Base-by-base conservation (phyloP, 2,329 filamentous ascomycete genomes). In the Calonectria honghensis region DNA sequence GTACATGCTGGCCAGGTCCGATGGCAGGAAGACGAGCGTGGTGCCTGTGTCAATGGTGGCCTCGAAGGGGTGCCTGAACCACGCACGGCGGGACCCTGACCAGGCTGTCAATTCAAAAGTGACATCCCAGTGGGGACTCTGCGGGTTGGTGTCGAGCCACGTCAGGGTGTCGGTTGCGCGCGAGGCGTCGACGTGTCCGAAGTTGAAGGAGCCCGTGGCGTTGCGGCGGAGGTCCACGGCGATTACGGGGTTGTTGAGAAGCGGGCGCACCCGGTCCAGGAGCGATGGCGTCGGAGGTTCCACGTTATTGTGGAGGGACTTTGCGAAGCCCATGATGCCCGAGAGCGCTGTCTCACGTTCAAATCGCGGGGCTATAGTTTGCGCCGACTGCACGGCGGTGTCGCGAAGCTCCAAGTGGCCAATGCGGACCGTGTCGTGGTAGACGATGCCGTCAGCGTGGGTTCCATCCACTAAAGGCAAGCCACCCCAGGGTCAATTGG, bases 11-110 rank as follows among this genome's bases (percentile, higher is more conserved):
- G 90, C 90, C n/a, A 93, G 85, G 11, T 87, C 84, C 20, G 88
- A 85, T 37, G 90, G 89, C 32, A 93, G 85, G 65, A 94, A 89
- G 81, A 95, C 86, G 68, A 95, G 86, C 1, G 93, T 92, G 5
- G 92, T 94, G 31, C 93, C 93, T 3, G 93, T 95, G 83, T 95
- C 93, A 35, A 91, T 88, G 70, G 94, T 93, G 61, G 92, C 90
- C 35, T 85, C 84, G 78, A 89, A 88, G 24, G 79, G 78, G 57
- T 85, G 89, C 75, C 84, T 88, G 63, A 84, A 85, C 73, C 93
- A 88, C 29, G 87, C 86, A 70, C 81, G 88, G 81, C 93, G 88
- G 45, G 93, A 73, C 27, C 80, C 79, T 2, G 75, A 76, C 82
- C 85, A 86, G 2, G 82, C 77, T 9, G 81, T 91, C 35, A 89